Base-by-base conservation (phyloP, 139 green algal genomes). In the Nannochloris sp. region DNA sequence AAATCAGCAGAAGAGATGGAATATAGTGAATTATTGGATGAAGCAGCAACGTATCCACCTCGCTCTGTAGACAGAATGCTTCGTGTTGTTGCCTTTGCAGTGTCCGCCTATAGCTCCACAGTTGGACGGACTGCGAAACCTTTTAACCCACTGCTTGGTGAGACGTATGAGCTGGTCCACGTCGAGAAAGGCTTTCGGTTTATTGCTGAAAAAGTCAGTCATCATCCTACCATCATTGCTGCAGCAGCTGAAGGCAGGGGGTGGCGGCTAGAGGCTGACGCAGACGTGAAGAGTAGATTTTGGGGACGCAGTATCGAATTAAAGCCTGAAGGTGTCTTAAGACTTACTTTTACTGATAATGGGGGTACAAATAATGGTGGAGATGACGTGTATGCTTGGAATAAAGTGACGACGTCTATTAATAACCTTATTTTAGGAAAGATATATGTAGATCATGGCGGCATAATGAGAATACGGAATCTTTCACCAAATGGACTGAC, bases 351-450 rank as follows among this genome's bases (percentile, higher is more conserved):
- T 48, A 44, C 66, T 38, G 87, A 95, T 35, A 87, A 87, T 2
- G n/a, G n/a, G n/a, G n/a, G n/a, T n/a, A n/a, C n/a, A n/a, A n/a
- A n/a, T n/a, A n/a, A n/a, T n/a, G n/a, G n/a, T n/a, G n/a, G n/a
- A n/a, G n/a, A n/a, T n/a, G 87, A 93, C 51, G 57, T 68, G 44
- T 88, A 86, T 62, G 61, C 58, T 58, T 96, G 88, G 85, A 85
- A 83, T 65, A 91, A 93, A 80, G 85, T 92, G 27, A 85, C 72
- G 8, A 84, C 83, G 3, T 72, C 54, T 58, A 92, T 97, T 64
- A 85, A 95, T 68, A 96, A 97, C 74, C 67, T 97, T 35, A 93
- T 97, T 66, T 67, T 97, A 15, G 90, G 90, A 48, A 89, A 90
- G 74, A 85, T 91, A 44, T 93, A 89, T 69, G 68, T 95, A 10